These are phyloP conservation scores for Euphorbia peplus DNA, from an alignment of 345 rosid genomes.

Conservation along the genomic window DNA sequence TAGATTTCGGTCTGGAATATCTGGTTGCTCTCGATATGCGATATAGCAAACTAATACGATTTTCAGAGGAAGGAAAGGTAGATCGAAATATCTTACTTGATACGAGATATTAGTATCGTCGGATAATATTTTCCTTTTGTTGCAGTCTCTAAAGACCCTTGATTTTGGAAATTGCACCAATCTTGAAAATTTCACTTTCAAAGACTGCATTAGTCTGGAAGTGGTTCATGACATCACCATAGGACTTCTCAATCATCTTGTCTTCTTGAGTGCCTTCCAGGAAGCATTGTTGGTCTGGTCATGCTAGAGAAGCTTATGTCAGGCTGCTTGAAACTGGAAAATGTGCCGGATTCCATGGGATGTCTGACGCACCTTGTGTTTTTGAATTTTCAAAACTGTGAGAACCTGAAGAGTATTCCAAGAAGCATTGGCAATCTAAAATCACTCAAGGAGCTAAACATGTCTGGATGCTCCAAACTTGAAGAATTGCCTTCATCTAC, in stretches of 20 bases:
- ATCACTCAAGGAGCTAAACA: not conserved
- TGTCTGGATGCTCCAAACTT: not conserved
- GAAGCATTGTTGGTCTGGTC: not conserved
- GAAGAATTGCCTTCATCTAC: not conserved
- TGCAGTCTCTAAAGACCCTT: conserved; percentile 5
- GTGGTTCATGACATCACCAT: not conserved
- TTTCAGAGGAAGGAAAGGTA: conserved; percentile 8
- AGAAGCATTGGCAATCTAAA: too few relatives aligned
- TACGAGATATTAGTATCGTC: not conserved
- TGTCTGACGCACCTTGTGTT: not conserved
- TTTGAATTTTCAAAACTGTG: too few relatives aligned
- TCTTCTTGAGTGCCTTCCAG: conserved; percentile 8
- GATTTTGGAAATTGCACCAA: conserved; percentile 3
- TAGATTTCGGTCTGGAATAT: not conserved
- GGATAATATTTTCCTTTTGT: not conserved
- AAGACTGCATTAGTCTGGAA: conserved; percentile 17
- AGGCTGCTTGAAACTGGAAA: conserved; percentile 1
- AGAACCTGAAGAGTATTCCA: too few relatives aligned
- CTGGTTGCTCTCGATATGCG: conserved; percentile 13
- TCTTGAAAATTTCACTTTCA: conserved; percentile 10
- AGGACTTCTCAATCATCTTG: not conserved
- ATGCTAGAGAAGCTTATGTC: conserved; percentile 9
- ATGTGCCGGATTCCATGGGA: not conserved
- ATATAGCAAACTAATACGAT: conserved; percentile 4
- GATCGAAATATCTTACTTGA: not conserved